These are phyloP conservation scores for Sideroxylon spinosum DNA, from an alignment of 179 eudicot genomes.

Conservation along the genomic window DNA sequence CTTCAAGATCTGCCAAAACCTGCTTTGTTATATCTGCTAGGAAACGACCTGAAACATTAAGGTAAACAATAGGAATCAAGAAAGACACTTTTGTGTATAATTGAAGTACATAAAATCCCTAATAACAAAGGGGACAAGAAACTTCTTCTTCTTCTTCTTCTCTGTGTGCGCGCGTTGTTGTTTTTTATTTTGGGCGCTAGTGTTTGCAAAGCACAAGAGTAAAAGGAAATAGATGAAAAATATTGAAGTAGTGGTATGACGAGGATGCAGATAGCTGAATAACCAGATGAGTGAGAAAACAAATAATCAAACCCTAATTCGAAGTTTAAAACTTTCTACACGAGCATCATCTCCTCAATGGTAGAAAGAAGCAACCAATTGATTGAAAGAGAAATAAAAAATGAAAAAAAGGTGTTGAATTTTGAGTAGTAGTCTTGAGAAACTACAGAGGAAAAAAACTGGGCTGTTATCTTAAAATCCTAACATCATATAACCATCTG, in stretches of 20 bases:
- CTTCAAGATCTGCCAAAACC: constrained; percentile 72
- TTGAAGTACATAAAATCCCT: neutral
- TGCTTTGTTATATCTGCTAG: constrained; percentile 75
- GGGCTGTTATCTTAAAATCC: neutral
- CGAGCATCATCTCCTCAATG: too few species aligned
- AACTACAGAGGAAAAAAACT: too few species aligned
- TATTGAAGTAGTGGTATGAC: neutral
- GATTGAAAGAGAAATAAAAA: too few species aligned
- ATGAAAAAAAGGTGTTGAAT: too few species aligned
- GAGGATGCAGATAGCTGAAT: too few species aligned
- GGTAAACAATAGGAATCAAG: constrained; percentile 6
- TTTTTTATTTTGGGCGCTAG: too few species aligned
- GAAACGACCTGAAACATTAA: constrained; percentile 55
- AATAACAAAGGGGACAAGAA: neutral
- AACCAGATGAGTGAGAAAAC: too few species aligned
- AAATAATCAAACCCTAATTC: too few species aligned
- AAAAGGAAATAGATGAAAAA: neutral
- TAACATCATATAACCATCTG: neutral
- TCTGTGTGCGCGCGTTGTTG: too few species aligned
- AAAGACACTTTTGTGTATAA: neutral
- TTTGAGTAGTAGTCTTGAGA: too few species aligned
- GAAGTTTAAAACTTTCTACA: too few species aligned
- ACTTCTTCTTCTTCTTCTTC: neutral
- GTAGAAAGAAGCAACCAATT: too few species aligned
- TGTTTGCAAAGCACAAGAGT: neutral